These are phyloP conservation scores for Agapanthus africanus DNA, from an alignment of 106 monocot genomes.

Conservation along the genomic window DNA sequence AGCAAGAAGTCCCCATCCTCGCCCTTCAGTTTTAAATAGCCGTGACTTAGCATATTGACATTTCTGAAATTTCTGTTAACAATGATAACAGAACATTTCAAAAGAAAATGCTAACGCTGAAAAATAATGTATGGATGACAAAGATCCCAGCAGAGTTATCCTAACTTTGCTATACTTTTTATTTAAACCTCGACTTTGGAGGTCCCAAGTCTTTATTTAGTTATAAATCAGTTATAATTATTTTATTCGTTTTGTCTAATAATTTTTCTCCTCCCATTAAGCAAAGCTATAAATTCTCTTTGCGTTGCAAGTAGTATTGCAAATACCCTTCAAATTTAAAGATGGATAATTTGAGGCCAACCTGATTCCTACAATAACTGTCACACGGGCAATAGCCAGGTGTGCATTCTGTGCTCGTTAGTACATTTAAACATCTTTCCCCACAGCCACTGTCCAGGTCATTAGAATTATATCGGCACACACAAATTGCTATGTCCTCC, in stretches of 20 bases:
- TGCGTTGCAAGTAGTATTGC: no score
- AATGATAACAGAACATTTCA: conserved; percentile 9
- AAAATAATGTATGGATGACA: neutral
- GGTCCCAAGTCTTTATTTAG: no score
- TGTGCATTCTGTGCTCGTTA: conserved; percentile 92
- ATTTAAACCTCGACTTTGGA: no score
- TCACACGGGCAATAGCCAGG: conserved; percentile 81
- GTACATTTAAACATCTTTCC: conserved; percentile 73
- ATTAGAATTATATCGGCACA: conserved; percentile 44
- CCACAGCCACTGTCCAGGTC: conserved; percentile 84
- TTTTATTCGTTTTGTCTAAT: no score
- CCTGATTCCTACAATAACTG: conserved; percentile 83
- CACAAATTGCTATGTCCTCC: conserved; percentile 80
- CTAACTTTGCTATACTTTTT: no score
- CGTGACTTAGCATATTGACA: conserved; percentile 66
- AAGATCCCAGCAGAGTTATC: neutral
- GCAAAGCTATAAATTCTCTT: neutral
- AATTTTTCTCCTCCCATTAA: neutral
- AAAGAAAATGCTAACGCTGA: neutral
- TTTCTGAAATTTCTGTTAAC: conserved; percentile 81
- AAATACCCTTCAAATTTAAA: neutral
- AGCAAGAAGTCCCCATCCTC: conserved; percentile 95
- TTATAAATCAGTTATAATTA: neutral
- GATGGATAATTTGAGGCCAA: conserved; percentile 8
- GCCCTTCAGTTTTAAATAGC: conserved; percentile 78